These are phyloP conservation scores for Thyridium curvatum DNA, from an alignment of 2,329 filamentous ascomycete species.

Conservation along the genomic window DNA sequence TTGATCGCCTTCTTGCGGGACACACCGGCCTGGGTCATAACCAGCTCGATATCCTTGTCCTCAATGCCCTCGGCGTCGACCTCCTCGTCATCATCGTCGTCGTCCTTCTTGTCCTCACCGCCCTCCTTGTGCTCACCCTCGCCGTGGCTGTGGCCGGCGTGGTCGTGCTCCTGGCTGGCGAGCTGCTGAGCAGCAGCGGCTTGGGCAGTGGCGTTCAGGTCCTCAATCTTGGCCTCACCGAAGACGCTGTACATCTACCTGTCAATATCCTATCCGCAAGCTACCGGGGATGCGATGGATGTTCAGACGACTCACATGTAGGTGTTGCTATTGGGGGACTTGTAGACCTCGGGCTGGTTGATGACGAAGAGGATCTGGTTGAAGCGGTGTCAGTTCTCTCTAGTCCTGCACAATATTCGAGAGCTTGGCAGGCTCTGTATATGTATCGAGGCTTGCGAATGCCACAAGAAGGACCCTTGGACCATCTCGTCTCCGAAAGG, in stretches of 20 bases:
- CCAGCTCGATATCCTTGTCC: constrained; percentile 98
- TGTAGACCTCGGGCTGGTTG: constrained; percentile 99
- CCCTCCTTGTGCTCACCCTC: constrained; percentile 53
- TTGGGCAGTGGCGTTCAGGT: constrained; percentile 97
- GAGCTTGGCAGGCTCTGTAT: too few relatives aligned
- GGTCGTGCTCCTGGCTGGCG: constrained; percentile 64
- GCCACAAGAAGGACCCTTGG: too few relatives aligned
- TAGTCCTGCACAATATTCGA: constrained; percentile 1
- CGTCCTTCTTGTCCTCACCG: constrained; percentile 69
- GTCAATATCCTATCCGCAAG: neutral
- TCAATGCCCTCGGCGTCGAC: constrained; percentile 92
- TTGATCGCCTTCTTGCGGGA: constrained; percentile 98
- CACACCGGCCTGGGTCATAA: constrained; percentile 96
- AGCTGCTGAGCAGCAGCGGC: constrained; percentile 94
- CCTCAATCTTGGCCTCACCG: constrained; percentile 99
- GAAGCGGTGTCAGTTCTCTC: constrained; percentile 9
- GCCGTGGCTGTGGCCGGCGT: constrained; percentile 67
- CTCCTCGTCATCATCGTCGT: constrained; percentile 91
- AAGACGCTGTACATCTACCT: constrained; percentile 65
- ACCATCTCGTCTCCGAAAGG: too few relatives aligned
- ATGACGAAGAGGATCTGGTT: constrained; percentile 95
- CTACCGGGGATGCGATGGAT: too few relatives aligned
- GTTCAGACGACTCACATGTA: constrained; percentile 99
- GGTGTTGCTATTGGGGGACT: constrained; percentile 98
- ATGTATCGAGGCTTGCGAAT: too few relatives aligned